Conservation (phyloP, 148 eudicot species). For the Linanthus parryae region DNA sequence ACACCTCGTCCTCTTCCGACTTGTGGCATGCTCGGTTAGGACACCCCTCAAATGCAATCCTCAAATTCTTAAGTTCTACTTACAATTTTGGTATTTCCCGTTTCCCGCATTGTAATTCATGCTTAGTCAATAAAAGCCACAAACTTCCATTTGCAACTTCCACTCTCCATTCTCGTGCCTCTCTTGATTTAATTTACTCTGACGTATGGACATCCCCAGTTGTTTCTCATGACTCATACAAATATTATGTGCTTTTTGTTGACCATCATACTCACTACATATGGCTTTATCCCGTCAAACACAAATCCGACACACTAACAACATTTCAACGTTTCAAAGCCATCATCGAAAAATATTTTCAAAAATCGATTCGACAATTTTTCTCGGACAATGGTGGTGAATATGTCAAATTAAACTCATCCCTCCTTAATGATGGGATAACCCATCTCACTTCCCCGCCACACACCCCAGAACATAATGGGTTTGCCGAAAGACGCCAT, state of each 20-base stretch:
- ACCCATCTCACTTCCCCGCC: constrained; percentile 1
- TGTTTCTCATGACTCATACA: background rate
- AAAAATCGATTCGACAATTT: background rate
- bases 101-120: constrained; percentile 4
- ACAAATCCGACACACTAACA: background rate
- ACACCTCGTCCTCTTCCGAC: background rate
- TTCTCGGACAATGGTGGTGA: constrained; percentile 1
- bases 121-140: background rate
- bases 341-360: background rate
- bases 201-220: constrained; percentile 1
- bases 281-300: constrained; percentile 1
- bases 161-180: background rate
- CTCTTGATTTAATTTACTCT: background rate
- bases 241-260: constrained; percentile 1
- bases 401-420: background rate
- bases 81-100: no score
- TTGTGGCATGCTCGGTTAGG: background rate
- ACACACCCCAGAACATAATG: constrained; percentile 1
- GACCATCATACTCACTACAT: constrained; percentile 1
- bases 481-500: no score
- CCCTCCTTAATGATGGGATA: background rate
- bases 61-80: background rate
- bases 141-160: background rate
- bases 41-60: background rate
- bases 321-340: background rate